phyloP scores from a whole-genome alignment of 768 basidiomycete species.

The Naganishia friedmannii region DNA sequence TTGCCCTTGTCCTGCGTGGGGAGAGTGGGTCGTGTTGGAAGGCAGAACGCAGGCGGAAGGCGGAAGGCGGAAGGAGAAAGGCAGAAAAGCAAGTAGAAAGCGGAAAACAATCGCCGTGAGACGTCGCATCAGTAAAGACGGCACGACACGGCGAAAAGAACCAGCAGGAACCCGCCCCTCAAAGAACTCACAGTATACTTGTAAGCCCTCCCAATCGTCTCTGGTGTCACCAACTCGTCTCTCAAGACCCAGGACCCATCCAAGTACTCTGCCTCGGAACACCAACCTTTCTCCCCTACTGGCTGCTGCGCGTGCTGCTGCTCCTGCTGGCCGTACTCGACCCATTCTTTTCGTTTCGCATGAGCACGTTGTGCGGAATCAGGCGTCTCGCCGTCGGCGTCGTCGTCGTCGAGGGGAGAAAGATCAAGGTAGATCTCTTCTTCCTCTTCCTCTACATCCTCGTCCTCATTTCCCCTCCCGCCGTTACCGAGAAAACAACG shows the following conservation, averaged over 20 bases:
- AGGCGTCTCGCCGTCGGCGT: background rate
- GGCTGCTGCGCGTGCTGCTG: background rate
- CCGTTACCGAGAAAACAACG: background rate
- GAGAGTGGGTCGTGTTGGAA: background rate
- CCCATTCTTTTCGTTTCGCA: background rate
- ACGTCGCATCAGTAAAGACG: no score
- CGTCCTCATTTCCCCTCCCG: background rate
- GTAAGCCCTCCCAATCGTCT: background rate
- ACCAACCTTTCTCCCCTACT: background rate
- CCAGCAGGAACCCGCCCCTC: no score
- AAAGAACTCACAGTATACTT: slow-evolving; percentile 5
- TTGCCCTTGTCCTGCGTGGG: slow-evolving; percentile 4
- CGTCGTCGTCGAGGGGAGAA: background rate
- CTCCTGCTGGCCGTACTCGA: background rate
- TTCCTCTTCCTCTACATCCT: background rate
- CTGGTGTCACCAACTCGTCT: background rate
- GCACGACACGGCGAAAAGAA: no score
- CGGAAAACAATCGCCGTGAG: no score
- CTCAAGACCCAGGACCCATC: background rate
- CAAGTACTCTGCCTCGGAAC: slow-evolving; percentile 8
- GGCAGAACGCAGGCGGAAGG: no score
- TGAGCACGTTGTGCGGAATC: no score
- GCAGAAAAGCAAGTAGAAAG: background rate
- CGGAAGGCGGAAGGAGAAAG: no score
- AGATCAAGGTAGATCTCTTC: background rate